A percentile compares a stretch with the other conserved stretches of the same genome.
These are phyloP conservation scores for Paradendryphiella salina DNA, from an alignment of 2,329 filamentous ascomycete genomes.

Conservation along the genomic window DNA sequence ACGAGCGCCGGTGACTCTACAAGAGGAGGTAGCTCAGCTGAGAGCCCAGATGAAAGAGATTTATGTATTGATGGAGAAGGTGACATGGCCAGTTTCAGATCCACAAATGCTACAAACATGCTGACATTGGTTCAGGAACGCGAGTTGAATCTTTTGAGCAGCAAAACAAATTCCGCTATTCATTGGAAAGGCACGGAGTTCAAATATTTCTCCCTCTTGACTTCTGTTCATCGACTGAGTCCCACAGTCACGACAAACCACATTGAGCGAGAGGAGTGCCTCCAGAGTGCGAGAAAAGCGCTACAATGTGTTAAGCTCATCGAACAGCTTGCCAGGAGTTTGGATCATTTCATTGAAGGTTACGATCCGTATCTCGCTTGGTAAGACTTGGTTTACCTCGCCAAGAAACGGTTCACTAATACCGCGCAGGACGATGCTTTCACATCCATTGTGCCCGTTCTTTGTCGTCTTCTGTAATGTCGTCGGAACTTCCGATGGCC, in stretches of 20 bases:
- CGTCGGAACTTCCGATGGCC: conserved; percentile 39
- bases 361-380: conserved; percentile 39
- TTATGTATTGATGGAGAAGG: conserved; percentile 27
- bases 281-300: conserved; percentile 38
- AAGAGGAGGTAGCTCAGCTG: conserved; percentile 28
- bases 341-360: conserved; percentile 37
- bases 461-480: conserved; percentile 46
- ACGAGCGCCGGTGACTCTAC: conserved; percentile 17
- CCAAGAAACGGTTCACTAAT: conserved; percentile 10
- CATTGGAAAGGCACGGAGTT: conserved; percentile 43
- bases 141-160: conserved; percentile 21
- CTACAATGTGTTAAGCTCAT: conserved; percentile 36
- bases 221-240: conserved; percentile 39
- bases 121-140: conserved; percentile 23
- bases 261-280: conserved; percentile 37
- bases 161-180: conserved; percentile 28
- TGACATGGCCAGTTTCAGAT: background rate
- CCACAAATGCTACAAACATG: background rate
- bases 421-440: conserved; percentile 36
- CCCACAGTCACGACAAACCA: conserved; percentile 35
- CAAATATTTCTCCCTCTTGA: conserved; percentile 40
- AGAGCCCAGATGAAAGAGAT: conserved; percentile 31
- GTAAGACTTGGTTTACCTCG: conserved; percentile 12
- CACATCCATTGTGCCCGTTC: conserved; percentile 41
- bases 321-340: conserved; percentile 25